Base-by-base conservation (phyloP, 179 eudicot genomes). In the Nepenthes alata region DNA sequence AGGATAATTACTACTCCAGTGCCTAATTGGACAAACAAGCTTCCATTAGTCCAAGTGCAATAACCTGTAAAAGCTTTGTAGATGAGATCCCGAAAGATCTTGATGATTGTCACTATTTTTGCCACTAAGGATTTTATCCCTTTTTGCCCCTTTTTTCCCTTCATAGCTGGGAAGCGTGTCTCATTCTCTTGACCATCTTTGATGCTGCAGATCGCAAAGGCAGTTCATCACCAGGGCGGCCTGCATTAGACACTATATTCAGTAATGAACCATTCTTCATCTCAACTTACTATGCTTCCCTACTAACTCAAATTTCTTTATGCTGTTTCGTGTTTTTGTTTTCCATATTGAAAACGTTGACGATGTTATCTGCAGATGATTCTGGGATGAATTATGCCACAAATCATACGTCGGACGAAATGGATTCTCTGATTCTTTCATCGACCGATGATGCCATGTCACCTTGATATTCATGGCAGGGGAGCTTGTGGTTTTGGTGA, bases 391-490 rank as follows among this genome's bases (percentile, higher is more conserved):
- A 74, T 16, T 73, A 54, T 50, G 55, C 68, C 8, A 63, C 70
- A 57, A 80, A 78, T 55, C 78, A 73, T 14, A 53, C 72, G 60
- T 67, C 81, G 4, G 81, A 80, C 41, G 85, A 80, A 72, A 55
- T 80, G 71, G 90, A 88, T 67, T 68, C 78, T 62, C 90, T 75
- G 48, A 78, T 82, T 88, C 65, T 72, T 13, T 51, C 85, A 14
- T 63, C 95, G 59, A 67, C 75, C 1, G 88, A 70, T 36, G 90
- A 84, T 74, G 75, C 82, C 52, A 86, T 84, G 88, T 78, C 78
- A 39, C 88, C 90, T 1, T 83, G 58, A 76, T 52, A 51, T 47
- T 51, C 38, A 47, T 55, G 58, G 73, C 34, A 53, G 41, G 15
- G 57, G 57, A 54, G 57, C 70, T 37, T 35, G n/a, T 63, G 50